Percentiles rank a stretch among this genome's conserved stretches.
phyloP scores from a whole-genome alignment of 257 asterid genomes.

The Capsicum rhomboideum region DNA sequence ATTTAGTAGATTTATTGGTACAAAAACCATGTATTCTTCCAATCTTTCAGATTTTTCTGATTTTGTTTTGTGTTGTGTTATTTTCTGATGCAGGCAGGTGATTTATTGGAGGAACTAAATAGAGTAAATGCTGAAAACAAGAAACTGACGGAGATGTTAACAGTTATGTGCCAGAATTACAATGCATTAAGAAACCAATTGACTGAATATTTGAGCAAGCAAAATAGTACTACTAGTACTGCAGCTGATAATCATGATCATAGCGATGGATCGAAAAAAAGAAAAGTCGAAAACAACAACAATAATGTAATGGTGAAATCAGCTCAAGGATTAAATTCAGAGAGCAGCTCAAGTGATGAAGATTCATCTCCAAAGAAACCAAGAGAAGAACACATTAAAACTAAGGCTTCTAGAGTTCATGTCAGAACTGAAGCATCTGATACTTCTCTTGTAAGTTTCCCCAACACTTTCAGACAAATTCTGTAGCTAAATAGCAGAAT shows the following conservation, averaged over 20 bases:
- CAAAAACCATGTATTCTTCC: no score
- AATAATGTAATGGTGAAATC: slow-evolving; percentile 11
- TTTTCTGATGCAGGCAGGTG: slow-evolving; percentile 30
- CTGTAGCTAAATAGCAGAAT: no score
- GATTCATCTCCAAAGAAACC: slow-evolving; percentile 54
- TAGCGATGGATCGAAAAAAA: slow-evolving; percentile 39
- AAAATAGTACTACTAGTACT: not conserved
- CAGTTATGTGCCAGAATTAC: slow-evolving; percentile 73
- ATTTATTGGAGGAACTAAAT: slow-evolving; percentile 66
- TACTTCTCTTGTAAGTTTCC: slow-evolving; percentile 73
- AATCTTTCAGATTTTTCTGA: no score
- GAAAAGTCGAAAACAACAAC: slow-evolving; percentile 36
- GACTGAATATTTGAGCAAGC: slow-evolving; percentile 43
- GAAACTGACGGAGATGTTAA: slow-evolving; percentile 60
- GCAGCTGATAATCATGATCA: not conserved
- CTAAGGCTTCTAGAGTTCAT: slow-evolving; percentile 47
- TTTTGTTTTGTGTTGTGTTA: not conserved
- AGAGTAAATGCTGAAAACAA: slow-evolving; percentile 73
- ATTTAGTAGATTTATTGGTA: no score
- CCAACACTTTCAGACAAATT: not conserved
- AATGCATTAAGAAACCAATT: slow-evolving; percentile 44
- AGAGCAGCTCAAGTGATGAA: slow-evolving; percentile 82
- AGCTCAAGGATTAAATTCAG: slow-evolving; percentile 17
- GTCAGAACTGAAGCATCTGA: slow-evolving; percentile 70
- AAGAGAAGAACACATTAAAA: slow-evolving; percentile 40